These are phyloP conservation scores for Conticribra weissflogii DNA, from an alignment of 108 stramenopile species.

Conservation along the genomic window DNA sequence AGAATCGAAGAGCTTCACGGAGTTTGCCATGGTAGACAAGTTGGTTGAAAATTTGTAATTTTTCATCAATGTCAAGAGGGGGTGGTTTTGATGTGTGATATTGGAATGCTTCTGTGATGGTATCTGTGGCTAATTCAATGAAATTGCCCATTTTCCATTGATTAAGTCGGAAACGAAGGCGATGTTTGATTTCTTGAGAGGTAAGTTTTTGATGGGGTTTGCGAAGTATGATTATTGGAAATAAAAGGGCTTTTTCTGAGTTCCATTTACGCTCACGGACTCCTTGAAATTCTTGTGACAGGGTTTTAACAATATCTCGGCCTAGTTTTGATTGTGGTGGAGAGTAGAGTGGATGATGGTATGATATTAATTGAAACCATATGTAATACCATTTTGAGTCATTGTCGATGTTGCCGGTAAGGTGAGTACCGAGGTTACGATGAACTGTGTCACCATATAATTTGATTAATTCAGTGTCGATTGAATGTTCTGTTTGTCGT, in stretches of 20 bases:
- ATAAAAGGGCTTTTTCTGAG: slow-evolving; percentile 7
- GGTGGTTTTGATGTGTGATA: too few relatives aligned
- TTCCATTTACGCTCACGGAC: slow-evolving; percentile 14
- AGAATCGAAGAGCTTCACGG: too few relatives aligned
- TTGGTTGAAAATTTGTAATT: slow-evolving; percentile 34
- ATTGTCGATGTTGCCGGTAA: neutral
- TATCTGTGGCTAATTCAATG: slow-evolving; percentile 1
- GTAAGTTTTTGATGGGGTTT: neutral
- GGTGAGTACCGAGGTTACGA: neutral
- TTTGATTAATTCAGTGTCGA: neutral
- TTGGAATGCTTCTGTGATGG: neutral
- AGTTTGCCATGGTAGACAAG: slow-evolving; percentile 29
- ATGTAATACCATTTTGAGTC: neutral
- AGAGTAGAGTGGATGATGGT: neutral
- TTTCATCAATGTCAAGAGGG: too few relatives aligned
- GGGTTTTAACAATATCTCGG: neutral
- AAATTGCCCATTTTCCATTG: slow-evolving; percentile 14
- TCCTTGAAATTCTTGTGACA: neutral
- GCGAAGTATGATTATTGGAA: neutral
- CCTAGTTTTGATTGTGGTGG: neutral
- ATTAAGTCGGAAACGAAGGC: slow-evolving; percentile 5
- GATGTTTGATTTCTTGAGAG: slow-evolving; percentile 4
- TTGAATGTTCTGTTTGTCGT: neutral
- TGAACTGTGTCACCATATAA: slow-evolving; percentile 1
- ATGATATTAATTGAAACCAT: too few relatives aligned